Percentiles rank a stretch among this genome's conserved stretches.
These are phyloP conservation scores for Trichoderma lentiforme DNA, from an alignment of 2,329 filamentous ascomycete species.

Conservation along the genomic window DNA sequence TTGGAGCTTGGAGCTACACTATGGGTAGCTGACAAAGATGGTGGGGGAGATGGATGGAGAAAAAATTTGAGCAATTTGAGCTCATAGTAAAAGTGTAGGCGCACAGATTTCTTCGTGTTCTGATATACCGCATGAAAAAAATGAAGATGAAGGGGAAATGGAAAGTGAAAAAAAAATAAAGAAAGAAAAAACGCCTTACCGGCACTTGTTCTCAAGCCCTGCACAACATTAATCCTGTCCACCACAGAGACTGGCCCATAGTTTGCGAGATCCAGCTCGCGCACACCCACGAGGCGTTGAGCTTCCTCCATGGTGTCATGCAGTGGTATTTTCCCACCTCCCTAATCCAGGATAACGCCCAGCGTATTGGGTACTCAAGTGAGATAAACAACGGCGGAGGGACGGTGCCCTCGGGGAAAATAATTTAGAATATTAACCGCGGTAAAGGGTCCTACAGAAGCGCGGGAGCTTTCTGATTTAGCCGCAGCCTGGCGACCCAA, in stretches of 20 bases:
- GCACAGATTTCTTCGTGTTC: not conserved
- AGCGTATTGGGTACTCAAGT: not conserved
- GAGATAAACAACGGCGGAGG: not conserved
- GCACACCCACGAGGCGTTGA: constrained; percentile 29
- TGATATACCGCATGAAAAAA: not conserved
- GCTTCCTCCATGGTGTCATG: constrained; percentile 15
- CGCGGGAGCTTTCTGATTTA: constrained; percentile 3
- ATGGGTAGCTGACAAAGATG: not conserved
- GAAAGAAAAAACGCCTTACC: constrained; percentile 44
- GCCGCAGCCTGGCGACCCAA: constrained; percentile 6
- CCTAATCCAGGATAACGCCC: constrained; percentile 9
- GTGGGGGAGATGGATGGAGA: not conserved
- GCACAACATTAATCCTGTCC: constrained; percentile 54
- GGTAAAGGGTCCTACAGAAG: constrained; percentile 16
- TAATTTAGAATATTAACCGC: constrained; percentile 4
- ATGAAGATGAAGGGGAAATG: not conserved
- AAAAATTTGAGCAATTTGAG: not conserved
- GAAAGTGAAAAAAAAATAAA: not conserved
- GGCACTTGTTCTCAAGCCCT: constrained; percentile 57
- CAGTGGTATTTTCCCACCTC: constrained; percentile 5
- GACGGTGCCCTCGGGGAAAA: not conserved
- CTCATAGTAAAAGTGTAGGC: not conserved
- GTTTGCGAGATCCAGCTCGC: constrained; percentile 50
- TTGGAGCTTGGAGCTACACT: not conserved
- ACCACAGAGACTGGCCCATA: constrained; percentile 48